Evolutionary conservation across 345 rosid genomes (phyloP).

Genomic region (Aquilaria malaccensis): DNA sequence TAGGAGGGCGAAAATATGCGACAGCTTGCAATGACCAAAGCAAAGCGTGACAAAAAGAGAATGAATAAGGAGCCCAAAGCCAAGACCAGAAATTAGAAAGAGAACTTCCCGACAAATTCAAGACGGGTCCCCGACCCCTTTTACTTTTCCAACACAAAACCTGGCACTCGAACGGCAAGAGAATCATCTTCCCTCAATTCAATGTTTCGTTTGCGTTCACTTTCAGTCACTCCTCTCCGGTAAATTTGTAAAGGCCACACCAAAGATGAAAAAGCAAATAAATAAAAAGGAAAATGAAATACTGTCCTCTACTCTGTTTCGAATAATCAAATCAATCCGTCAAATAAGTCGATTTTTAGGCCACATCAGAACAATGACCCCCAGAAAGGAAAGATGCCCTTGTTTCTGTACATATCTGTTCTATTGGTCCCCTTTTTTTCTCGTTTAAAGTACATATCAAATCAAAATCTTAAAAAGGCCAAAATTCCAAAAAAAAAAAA

Average conservation of each 20-base stretch:
- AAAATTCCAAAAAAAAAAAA: constrained; percentile 1
- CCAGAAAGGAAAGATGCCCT: constrained; percentile 19
- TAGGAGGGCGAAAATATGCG: too few species aligned
- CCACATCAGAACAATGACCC: background rate
- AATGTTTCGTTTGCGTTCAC: background rate
- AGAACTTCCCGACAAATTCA: too few species aligned
- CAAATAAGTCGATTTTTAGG: background rate
- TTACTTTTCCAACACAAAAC: too few species aligned
- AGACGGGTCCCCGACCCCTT: too few species aligned
- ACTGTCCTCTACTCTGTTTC: background rate
- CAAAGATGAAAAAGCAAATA: background rate
- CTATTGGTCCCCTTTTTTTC: constrained; percentile 3
- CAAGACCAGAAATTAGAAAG: too few species aligned
- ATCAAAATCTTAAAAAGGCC: constrained; percentile 5
- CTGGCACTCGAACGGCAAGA: too few species aligned
- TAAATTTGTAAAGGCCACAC: constrained; percentile 14
- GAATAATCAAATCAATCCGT: constrained; percentile 10
- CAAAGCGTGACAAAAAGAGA: too few species aligned
- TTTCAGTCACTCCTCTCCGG: background rate
- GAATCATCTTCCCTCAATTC: background rate
- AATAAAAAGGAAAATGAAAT: background rate
- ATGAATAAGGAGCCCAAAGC: too few species aligned
- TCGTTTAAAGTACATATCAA: constrained; percentile 13
- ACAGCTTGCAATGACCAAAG: too few species aligned
- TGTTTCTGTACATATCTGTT: constrained; percentile 14